Evolutionary conservation across 2,329 filamentous ascomycete species (phyloP).

Genomic region (Botrytis paeoniae): DNA sequence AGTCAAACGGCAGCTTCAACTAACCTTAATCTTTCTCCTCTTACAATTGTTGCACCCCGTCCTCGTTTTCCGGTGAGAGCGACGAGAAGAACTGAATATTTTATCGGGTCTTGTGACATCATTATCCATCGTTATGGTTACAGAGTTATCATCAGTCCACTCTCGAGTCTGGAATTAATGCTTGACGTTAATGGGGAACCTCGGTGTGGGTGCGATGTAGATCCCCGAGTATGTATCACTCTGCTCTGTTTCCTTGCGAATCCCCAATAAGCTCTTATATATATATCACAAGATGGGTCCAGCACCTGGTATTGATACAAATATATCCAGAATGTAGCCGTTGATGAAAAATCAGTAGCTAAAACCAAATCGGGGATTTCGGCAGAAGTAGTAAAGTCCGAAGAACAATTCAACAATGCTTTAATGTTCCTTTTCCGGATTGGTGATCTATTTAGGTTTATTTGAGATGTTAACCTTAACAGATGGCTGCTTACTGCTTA

Average conservation of each 20-base stretch:
- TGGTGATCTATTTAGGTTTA: not conserved
- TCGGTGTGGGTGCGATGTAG: not conserved
- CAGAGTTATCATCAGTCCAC: not conserved
- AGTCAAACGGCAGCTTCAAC: not conserved
- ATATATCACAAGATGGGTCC: not conserved
- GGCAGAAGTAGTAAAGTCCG: not conserved
- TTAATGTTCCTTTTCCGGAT: not conserved
- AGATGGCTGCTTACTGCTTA: not conserved
- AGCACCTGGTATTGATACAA: not conserved
- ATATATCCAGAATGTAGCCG: not conserved
- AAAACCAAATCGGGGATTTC: not conserved
- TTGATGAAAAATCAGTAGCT: not conserved
- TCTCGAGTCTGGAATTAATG: not conserved
- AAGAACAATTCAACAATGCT: not conserved
- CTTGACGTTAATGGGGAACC: not conserved
- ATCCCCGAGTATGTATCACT: not conserved
- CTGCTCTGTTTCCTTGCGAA: not conserved
- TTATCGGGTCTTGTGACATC: not conserved
- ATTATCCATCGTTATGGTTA: conserved; percentile 5
- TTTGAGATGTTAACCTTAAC: not conserved
- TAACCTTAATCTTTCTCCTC: conserved; percentile 17
- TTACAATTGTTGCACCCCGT: conserved; percentile 16
- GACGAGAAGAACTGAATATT: conserved; percentile 13
- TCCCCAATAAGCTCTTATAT: not conserved
- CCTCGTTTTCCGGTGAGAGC: conserved; percentile 13